Percentiles rank a stretch among this genome's conserved stretches.
These are phyloP conservation scores for Geotrichum phurueaensis DNA, from an alignment of 1,139 yeast genomes.

Conservation along the genomic window DNA sequence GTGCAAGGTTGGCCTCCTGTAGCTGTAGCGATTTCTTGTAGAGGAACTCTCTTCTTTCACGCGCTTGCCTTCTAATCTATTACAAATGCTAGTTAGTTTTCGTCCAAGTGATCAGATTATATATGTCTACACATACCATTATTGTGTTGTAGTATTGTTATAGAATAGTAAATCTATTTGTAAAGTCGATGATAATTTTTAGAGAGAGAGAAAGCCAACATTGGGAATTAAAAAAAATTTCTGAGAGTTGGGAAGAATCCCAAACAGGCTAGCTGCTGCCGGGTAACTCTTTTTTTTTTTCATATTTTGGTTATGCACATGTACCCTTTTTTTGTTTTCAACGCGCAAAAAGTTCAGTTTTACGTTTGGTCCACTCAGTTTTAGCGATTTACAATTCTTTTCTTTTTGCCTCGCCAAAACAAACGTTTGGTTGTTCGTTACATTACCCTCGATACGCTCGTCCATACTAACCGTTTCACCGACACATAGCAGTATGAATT, in stretches of 20 bases:
- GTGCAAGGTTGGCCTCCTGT: constrained; percentile 80
- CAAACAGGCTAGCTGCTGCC: not conserved
- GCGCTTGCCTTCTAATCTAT: constrained; percentile 83
- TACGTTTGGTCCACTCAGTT: not conserved
- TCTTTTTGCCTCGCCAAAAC: not conserved
- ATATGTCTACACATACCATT: not conserved
- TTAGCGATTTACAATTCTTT: not conserved
- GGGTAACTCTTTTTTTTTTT: constrained; percentile 2
- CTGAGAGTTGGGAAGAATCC: not conserved
- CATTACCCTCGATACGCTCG: not conserved
- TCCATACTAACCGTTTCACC: not conserved
- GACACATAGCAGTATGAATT: constrained; percentile 2
- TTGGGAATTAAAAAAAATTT: not conserved
- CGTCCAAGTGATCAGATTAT: not conserved
- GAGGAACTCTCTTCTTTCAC: constrained; percentile 90
- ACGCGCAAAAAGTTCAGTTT: too few relatives aligned
- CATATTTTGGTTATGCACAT: not conserved
- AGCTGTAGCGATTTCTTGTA: constrained; percentile 83
- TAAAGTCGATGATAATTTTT: not conserved
- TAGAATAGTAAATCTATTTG: not conserved
- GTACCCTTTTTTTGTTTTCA: too few relatives aligned
- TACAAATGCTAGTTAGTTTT: not conserved
- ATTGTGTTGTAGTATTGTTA: not conserved
- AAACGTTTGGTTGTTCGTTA: not conserved
- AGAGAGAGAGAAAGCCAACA: not conserved